Base-by-base conservation (phyloP, 306 rosid genomes). In the Quercus alba region DNA sequence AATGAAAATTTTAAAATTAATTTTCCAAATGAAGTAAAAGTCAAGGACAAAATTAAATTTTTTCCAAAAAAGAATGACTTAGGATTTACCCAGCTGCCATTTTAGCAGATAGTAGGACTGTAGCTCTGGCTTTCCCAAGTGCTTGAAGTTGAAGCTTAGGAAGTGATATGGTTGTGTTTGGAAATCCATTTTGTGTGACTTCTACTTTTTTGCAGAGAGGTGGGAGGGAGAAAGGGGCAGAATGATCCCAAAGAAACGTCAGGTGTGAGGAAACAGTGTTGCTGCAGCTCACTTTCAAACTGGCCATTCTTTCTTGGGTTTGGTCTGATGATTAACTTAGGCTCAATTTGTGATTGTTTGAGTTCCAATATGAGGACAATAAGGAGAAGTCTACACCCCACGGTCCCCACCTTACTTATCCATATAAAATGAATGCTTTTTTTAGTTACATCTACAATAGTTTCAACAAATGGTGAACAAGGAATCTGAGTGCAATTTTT, bases 61-160 rank as follows among this genome's bases (percentile, higher is more conserved):
- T 38, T 38, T 3, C 46, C 11, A 7, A 38, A 12, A 38, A 6
- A 35, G 52, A 49, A 49, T 2, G 17, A 46, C 58, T 56, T 5
- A 13, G 33, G 44, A 74, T 31, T 46, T 89, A 91, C 93, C 86
- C 86, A 77, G 87, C 74, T 52, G 83, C 85, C 89, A 89, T 89
- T 72, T 74, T 57, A 63, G 78, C 81, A 68, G 78, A 38, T 7
- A 7, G 15, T 10, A 58, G 49, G 44, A 66, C 58, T 28, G 73
- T 46, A 56, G 82, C 77, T 82, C 84, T 75, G 41, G 77, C 21
- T 76, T 41, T 73, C 33, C 78, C 63, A 49, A 58, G 54, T 31
- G 84, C 17, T 71, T 66, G 78, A 55, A 62, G 84, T 35, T 46
- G 80, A 81, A 85, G 88, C 74, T 78, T 80, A 57, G 41, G 59